These are phyloP conservation scores for Lineolata rhizophorae DNA, from an alignment of 495 filamentous ascomycete species.

Conservation along the genomic window DNA sequence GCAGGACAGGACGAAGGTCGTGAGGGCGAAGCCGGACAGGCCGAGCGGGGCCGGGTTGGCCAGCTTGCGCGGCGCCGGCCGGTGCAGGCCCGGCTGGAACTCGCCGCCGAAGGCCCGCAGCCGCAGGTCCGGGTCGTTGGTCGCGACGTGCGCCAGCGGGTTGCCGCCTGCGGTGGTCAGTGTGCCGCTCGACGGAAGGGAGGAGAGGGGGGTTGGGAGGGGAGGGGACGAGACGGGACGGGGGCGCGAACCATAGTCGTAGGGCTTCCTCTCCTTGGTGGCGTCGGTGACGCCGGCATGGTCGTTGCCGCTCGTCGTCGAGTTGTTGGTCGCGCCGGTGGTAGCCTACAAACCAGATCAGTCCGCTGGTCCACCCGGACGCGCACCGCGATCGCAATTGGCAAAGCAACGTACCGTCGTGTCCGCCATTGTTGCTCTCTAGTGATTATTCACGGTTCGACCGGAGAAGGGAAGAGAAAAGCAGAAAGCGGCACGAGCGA, in stretches of 20 bases:
- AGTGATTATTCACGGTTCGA: too few species aligned
- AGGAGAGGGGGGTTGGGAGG: too few species aligned
- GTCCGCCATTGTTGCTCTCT: too few species aligned
- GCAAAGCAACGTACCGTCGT: too few species aligned
- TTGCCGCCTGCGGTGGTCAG: too few species aligned
- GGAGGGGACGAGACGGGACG: neutral
- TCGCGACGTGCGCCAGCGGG: slow-evolving; percentile 50
- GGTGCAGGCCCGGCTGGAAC: slow-evolving; percentile 87
- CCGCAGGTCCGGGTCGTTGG: slow-evolving; percentile 29
- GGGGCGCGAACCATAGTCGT: slow-evolving; percentile 11
- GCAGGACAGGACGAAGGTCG: slow-evolving; percentile 75
- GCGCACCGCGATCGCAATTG: too few species aligned
- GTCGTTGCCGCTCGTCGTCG: slow-evolving; percentile 7
- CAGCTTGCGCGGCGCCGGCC: slow-evolving; percentile 50
- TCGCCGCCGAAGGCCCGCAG: slow-evolving; percentile 84
- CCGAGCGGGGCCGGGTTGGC: slow-evolving; percentile 43
- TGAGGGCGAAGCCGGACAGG: slow-evolving; percentile 71
- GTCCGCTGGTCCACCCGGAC: too few species aligned
- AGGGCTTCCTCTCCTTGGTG: slow-evolving; percentile 9
- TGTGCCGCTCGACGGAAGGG: too few species aligned
- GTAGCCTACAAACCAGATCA: too few species aligned
- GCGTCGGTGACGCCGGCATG: slow-evolving; percentile 4
- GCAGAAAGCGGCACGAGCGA: too few species aligned
- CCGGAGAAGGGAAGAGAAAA: too few species aligned
- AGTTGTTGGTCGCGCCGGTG: too few species aligned